Base-by-base conservation (phyloP, 2,329 filamentous ascomycete genomes). In the Aureobasidium mangrovei region DNA sequence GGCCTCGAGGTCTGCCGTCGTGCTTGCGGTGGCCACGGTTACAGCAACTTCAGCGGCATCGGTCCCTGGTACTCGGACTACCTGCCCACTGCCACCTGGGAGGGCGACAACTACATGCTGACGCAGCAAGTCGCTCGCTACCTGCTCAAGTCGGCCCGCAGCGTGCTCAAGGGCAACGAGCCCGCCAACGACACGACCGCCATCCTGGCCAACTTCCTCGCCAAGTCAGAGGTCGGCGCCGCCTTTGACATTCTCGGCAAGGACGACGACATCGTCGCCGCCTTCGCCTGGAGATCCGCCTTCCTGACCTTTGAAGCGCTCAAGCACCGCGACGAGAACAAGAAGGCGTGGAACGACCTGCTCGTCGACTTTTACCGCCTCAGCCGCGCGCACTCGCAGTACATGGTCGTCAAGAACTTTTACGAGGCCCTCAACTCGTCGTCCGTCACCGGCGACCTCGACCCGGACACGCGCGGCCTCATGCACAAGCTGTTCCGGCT, bases 71-170 rank as follows among this genome's bases (percentile, higher is more conserved):
- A 88, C 62, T 77, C 85, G 29, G 85, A 90, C 67, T 88, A 89
- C 65, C 75, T 89, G 1, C 85, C 86, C 12, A 85, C 80, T 0
- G 71, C 75, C 3, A 87, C 84, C 7, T 87, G 83, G 82, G 86
- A 89, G 66, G 86, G 86, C 42, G 86, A 88, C 72, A 88, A 88
- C 74, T 89, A 86, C 73, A 88, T 90, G 85, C 74, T 90, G 56
- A 87, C 84, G 7, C 86, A 90, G 68, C 86, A 90, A 71, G 85
- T 89, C 2, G 83, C 84, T 2, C 79, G 85, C 56, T 89, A 89
- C 63, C 78, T 90, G 43, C 77, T 90, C 60, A 90, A 89, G 76
- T 82, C 85, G 3, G 85, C 85, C 0, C 82, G 86, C 40, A 77
- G 80, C 1, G 85, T 89, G 0, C 71, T 88, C n/a, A 73, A 77